phyloP scores from a whole-genome alignment of 2,329 filamentous ascomycete species.

The Xylaria sp. region DNA sequence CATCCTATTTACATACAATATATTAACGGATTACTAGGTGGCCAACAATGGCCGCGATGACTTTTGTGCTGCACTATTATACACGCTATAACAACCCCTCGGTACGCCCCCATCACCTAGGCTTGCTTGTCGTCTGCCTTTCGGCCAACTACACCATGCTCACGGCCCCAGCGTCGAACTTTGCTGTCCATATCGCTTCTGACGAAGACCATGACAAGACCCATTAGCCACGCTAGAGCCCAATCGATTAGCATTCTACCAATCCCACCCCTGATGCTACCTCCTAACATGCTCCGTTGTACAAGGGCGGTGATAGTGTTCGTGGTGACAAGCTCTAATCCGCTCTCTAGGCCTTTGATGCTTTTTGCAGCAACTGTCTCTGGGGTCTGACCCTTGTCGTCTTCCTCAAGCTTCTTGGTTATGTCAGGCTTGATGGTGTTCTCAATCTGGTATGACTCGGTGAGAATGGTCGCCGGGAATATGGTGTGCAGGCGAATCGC shows the following conservation, averaged over 20 bases:
- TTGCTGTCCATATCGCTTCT: conserved; percentile 41
- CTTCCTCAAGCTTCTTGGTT: conserved; percentile 39
- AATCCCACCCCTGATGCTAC: conserved; percentile 39
- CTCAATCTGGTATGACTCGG: conserved; percentile 59
- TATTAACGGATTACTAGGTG: not conserved
- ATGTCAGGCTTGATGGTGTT: conserved; percentile 40
- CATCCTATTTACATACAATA: not conserved
- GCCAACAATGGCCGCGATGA: not conserved
- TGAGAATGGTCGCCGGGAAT: conserved; percentile 73
- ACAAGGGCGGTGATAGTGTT: conserved; percentile 36
- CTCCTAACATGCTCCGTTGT: conserved; percentile 39
- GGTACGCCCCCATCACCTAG: not conserved
- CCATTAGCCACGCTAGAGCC: conserved; percentile 37
- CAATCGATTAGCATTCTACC: conserved; percentile 35
- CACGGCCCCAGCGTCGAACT: conserved; percentile 33
- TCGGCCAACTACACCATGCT: conserved; percentile 35
- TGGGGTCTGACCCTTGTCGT: conserved; percentile 33
- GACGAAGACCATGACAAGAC: conserved; percentile 39
- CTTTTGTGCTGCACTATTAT: not conserved
- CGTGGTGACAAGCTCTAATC: conserved; percentile 48
- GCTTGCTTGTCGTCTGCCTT: conserved; percentile 17
- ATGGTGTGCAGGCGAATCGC: conserved; percentile 70
- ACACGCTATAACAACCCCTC: not conserved
- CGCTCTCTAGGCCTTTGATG: conserved; percentile 45
- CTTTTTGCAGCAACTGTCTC: conserved; percentile 41